phyloP scores from a whole-genome alignment of 129 eudicot genomes.

The Heracleum sosnowskyi region DNA sequence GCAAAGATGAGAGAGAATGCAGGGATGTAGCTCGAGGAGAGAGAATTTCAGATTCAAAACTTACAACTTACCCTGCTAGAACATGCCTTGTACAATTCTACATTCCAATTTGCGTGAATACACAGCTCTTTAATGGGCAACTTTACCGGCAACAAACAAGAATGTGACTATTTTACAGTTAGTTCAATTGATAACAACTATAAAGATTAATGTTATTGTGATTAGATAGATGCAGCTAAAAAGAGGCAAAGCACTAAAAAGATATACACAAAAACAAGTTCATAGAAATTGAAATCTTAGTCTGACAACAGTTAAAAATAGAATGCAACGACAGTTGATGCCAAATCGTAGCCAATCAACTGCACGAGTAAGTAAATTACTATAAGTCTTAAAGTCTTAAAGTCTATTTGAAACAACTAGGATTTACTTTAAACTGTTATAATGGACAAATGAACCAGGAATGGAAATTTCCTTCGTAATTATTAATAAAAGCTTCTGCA shows the following conservation, averaged over 20 bases:
- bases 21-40: not conserved
- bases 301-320: not conserved
- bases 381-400: not conserved
- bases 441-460: slow-evolving; percentile 23
- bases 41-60: not conserved
- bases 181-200: slow-evolving; percentile 1
- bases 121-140: too few species aligned
- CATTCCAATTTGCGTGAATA: not conserved
- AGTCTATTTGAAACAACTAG: slow-evolving; percentile 14
- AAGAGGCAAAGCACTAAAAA: not conserved
- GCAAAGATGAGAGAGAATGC: not conserved
- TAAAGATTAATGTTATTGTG: not conserved
- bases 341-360: slow-evolving; percentile 17
- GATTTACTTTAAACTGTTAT: slow-evolving; percentile 24
- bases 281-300: not conserved
- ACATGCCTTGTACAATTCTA: not conserved
- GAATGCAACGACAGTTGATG: not conserved
- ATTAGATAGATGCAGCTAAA: not conserved
- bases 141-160: not conserved
- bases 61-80: not conserved
- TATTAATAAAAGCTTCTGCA: slow-evolving; percentile 20
- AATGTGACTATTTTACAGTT: not conserved
- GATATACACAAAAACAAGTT: not conserved
- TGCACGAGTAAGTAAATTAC: slow-evolving; percentile 7
- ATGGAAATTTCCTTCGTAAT: slow-evolving; percentile 16